Evolutionary conservation across 2,329 filamentous ascomycete species (phyloP).

Genomic region (Emmonsiellopsis sp.): DNA sequence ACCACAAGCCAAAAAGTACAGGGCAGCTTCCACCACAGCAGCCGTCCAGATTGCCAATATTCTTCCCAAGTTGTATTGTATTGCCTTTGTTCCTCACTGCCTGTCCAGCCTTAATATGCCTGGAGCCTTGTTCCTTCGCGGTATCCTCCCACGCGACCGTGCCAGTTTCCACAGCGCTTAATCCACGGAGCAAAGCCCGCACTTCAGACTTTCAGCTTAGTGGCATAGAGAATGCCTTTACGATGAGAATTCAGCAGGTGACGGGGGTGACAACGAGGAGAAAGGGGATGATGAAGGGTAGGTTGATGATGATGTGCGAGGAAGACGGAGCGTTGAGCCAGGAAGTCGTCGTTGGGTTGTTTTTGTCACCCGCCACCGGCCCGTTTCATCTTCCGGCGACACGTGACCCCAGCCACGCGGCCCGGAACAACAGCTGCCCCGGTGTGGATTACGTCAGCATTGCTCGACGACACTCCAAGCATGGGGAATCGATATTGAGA

Average conservation of each 20-base stretch:
- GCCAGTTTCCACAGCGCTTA: conserved; percentile 18
- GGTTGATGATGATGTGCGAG: neutral
- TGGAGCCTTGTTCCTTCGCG: conserved; percentile 3
- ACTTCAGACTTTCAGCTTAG: conserved; percentile 20
- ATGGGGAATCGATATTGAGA: conserved; percentile 1
- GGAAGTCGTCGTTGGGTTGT: conserved; percentile 1
- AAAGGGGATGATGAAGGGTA: conserved; percentile 11
- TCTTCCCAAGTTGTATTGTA: conserved; percentile 1
- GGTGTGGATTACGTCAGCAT: conserved; percentile 1
- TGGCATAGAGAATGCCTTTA: conserved; percentile 34
- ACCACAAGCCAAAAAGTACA: conserved; percentile 5
- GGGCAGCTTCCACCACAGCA: conserved; percentile 2
- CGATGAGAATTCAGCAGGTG: conserved; percentile 11
- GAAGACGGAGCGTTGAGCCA: neutral
- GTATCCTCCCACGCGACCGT: conserved; percentile 3
- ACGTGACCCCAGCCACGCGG: neutral
- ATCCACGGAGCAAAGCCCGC: conserved; percentile 19
- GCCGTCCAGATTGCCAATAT: neutral
- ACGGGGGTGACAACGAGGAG: conserved; percentile 8
- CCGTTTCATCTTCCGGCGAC: neutral
- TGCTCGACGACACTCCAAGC: neutral
- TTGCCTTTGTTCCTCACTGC: neutral
- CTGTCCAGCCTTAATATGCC: conserved; percentile 1
- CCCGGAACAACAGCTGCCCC: neutral
- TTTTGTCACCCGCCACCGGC: conserved; percentile 7